phyloP scores from a whole-genome alignment of 805 yeast genomes.

The Aciculoconidium aculeatum region DNA sequence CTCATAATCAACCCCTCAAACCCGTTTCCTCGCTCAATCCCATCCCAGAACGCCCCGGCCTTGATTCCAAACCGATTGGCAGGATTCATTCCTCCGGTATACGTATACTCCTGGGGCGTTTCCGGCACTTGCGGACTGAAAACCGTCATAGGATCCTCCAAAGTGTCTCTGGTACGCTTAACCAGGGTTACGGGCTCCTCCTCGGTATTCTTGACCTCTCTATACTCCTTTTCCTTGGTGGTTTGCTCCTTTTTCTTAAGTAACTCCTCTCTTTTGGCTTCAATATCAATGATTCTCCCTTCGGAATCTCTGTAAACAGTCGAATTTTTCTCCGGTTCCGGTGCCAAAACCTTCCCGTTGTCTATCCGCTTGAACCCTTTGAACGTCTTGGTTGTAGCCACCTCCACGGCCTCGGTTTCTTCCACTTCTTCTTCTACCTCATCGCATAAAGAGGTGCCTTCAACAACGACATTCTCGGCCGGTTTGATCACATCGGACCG shows the following conservation, averaged over 20 bases:
- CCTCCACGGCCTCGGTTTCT: conserved; percentile 20
- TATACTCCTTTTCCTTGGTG: conserved; percentile 3
- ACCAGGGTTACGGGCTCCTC: no score
- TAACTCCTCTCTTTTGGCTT: conserved; percentile 18
- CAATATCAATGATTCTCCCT: conserved; percentile 49
- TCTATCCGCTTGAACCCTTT: conserved; percentile 36
- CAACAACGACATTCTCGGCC: conserved; percentile 3
- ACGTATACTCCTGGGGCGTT: conserved; percentile 20
- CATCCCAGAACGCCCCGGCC: conserved; percentile 90
- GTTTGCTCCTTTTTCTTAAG: conserved; percentile 9
- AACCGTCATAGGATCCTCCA: conserved; percentile 59
- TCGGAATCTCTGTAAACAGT: conserved; percentile 58
- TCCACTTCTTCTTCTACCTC: conserved; percentile 13
- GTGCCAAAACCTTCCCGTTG: conserved; percentile 15
- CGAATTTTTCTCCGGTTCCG: conserved; percentile 6
- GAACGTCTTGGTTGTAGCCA: conserved; percentile 11
- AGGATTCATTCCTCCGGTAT: conserved; percentile 44
- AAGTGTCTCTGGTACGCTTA: no score
- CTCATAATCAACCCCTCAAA: conserved; percentile 64
- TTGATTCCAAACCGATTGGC: conserved; percentile 68
- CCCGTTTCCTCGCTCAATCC: conserved; percentile 84
- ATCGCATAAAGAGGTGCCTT: no score
- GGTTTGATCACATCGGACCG: conserved; percentile 10
- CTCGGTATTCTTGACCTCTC: conserved; percentile 15
- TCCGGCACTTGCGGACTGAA: conserved; percentile 30